Base-by-base conservation (phyloP, 805 yeast genomes). In the Candida yuanshanica region DNA sequence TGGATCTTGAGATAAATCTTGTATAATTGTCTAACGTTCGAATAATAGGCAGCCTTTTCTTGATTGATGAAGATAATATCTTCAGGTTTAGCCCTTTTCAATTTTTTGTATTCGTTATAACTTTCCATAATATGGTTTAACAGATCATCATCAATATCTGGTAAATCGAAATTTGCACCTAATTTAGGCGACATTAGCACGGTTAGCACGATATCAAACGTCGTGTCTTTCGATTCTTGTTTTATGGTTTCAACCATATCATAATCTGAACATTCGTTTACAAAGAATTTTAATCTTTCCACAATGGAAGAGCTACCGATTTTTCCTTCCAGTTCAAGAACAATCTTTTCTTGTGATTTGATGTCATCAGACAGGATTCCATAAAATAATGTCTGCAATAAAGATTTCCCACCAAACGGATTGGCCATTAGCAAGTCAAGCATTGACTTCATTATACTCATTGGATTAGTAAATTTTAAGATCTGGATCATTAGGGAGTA, bases 361-460 rank as follows among this genome's bases (percentile, higher is more conserved):
- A 88, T 68, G 53, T 86, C 95, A 48, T 88, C 96, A 35, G 80
- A 78, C 23, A 87, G 61, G 14, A 84, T 70, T 50, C 84, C 79
- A 17, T 84, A 73, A 55, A 90, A 83, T 38, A 88, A 72, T 39
- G 79, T 75, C 47, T 90, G 95, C 34, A 90, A 58, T 16, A 90
- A 64, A 0, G 89, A 82, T 38, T 71, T 71, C 12, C 75, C 73
- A 20, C 86, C 84, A 55, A 79, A 72, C 25, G 88, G 84, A 50
- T 79, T 86, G n/a, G 83, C 86, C 66, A 93, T 76, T 50, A 91
- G 78, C 44, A 91, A 59, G 52, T 88, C 96, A 26, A 90, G 74
- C 58, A 91, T 65, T 18, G 81, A 77, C 46, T 89, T 84, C 66
- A 87, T 78, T 21, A 91, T 79, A 33, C 82, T 76, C 63, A 89